Evolutionary conservation across 208 protist species (phyloP).

Genomic region (Wallacemonas sp.): DNA sequence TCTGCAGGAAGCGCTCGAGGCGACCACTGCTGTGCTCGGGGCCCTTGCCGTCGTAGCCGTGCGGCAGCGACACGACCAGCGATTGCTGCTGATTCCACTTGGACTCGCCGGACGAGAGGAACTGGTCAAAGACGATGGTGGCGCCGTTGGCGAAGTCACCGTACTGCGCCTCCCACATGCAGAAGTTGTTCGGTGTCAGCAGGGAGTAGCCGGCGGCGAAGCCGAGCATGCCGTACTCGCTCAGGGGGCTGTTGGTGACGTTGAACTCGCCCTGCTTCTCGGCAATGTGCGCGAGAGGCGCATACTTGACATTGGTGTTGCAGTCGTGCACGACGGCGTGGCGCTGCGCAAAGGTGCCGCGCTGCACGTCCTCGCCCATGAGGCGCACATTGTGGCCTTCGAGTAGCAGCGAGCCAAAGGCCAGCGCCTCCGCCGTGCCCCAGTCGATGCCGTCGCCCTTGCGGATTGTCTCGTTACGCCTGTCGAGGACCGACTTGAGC

Average conservation of each 20-base stretch:
- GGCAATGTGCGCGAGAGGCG: slow-evolving; percentile 76
- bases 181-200: slow-evolving; percentile 93
- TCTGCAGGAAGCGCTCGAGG: slow-evolving; percentile 98
- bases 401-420: slow-evolving; percentile 93
- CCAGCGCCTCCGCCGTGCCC: slow-evolving; percentile 95
- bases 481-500: slow-evolving; percentile 79
- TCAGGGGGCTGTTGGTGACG: slow-evolving; percentile 94
- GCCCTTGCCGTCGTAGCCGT: slow-evolving; percentile 98
- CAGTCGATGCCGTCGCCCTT: slow-evolving; percentile 89
- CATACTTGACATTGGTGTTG: slow-evolving; percentile 70
- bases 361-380: slow-evolving; percentile 96
- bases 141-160: slow-evolving; percentile 98
- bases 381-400: slow-evolving; percentile 96
- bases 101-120: slow-evolving; percentile 92
- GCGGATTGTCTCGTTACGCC: slow-evolving; percentile 75
- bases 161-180: slow-evolving; percentile 99
- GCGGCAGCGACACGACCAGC: slow-evolving; percentile 97
- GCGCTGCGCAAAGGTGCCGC: slow-evolving; percentile 97
- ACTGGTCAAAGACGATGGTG: slow-evolving; percentile 99
- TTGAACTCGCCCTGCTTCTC: slow-evolving; percentile 80
- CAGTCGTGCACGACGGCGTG: slow-evolving; percentile 97
- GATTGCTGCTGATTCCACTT: slow-evolving; percentile 98
- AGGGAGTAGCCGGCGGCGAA: slow-evolving; percentile 97
- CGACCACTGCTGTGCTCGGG: slow-evolving; percentile 98
- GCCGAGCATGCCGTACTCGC: slow-evolving; percentile 97